Evolutionary conservation across 495 filamentous ascomycete species (phyloP).

Genomic region (Aspergillus incahuasiensis): DNA sequence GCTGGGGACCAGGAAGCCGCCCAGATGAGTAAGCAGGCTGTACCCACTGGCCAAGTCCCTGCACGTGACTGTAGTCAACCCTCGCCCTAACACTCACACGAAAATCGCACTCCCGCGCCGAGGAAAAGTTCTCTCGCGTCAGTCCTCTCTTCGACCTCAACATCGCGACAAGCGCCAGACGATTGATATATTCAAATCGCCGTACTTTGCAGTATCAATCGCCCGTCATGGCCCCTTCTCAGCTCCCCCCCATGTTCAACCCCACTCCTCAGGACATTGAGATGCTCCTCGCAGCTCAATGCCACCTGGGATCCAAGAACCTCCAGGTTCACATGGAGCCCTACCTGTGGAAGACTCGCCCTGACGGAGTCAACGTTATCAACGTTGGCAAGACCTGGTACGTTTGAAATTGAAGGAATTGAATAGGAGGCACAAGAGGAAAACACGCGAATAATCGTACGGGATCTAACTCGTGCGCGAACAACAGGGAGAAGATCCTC

Average conservation of each 20-base stretch:
- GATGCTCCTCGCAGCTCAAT: slow-evolving; percentile 95
- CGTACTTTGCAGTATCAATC: slow-evolving; percentile 47
- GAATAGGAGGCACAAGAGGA: no score
- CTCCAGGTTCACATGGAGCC: slow-evolving; percentile 98
- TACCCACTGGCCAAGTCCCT: no score
- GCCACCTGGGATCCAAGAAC: slow-evolving; percentile 98
- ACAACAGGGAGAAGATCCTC: slow-evolving; percentile 95
- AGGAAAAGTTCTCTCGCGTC: slow-evolving; percentile 32
- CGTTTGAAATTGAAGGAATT: slow-evolving; percentile 24
- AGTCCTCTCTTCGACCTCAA: slow-evolving; percentile 34
- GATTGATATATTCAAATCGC: slow-evolving; percentile 51
- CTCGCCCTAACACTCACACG: slow-evolving; percentile 39
- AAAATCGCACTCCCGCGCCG: slow-evolving; percentile 30
- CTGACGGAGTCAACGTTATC: slow-evolving; percentile 95
- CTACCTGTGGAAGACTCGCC: slow-evolving; percentile 98
- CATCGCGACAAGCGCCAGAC: slow-evolving; percentile 47
- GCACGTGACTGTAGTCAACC: no score
- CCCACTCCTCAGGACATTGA: slow-evolving; percentile 88
- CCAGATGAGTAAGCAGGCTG: neutral
- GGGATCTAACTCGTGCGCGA: slow-evolving; percentile 26
- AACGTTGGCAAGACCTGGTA: slow-evolving; percentile 99
- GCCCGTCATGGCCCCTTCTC: slow-evolving; percentile 86
- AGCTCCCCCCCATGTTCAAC: slow-evolving; percentile 88
- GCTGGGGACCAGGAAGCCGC: neutral
- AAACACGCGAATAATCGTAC: neutral